Percentiles rank a stretch among this genome's conserved stretches.
These are phyloP conservation scores for Phaeosphaeria sp. DNA, from an alignment of 2,329 filamentous ascomycete genomes.

Conservation along the genomic window DNA sequence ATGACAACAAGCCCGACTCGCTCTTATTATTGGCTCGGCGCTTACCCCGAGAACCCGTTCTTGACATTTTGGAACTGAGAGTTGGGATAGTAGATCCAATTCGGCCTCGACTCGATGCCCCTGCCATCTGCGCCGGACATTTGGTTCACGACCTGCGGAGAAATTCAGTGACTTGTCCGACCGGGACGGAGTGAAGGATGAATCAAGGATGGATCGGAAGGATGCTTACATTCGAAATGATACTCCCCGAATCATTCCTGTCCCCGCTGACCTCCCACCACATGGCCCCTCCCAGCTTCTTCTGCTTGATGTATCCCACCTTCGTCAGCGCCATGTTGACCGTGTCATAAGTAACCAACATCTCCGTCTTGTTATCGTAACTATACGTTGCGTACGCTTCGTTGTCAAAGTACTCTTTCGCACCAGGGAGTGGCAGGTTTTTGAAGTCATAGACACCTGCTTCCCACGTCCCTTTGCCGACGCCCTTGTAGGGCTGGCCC, in stretches of 20 bases:
- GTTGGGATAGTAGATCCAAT: constrained; percentile 57
- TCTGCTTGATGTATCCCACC: constrained; percentile 71
- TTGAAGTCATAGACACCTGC: constrained; percentile 83
- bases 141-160: constrained; percentile 43
- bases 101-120: constrained; percentile 56
- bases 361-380: constrained; percentile 68
- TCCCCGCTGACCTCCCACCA: constrained; percentile 94
- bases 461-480: constrained; percentile 85
- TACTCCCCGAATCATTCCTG: constrained; percentile 65
- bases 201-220: constrained; percentile 6
- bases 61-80: constrained; percentile 60
- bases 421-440: constrained; percentile 73
- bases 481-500: constrained; percentile 72
- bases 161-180: constrained; percentile 10
- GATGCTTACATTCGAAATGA: constrained; percentile 59
- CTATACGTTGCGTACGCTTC: constrained; percentile 76
- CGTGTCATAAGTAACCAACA: constrained; percentile 80
- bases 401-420: constrained; percentile 69
- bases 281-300: constrained; percentile 85
- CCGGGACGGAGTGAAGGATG: too few relatives aligned
- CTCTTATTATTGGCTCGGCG: neutral
- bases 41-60: constrained; percentile 49
- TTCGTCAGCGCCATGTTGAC: constrained; percentile 72
- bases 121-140: constrained; percentile 49
- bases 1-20: neutral